These are phyloP conservation scores for Gastrolobium bilobum DNA, from an alignment of 306 rosid genomes.

Conservation along the genomic window DNA sequence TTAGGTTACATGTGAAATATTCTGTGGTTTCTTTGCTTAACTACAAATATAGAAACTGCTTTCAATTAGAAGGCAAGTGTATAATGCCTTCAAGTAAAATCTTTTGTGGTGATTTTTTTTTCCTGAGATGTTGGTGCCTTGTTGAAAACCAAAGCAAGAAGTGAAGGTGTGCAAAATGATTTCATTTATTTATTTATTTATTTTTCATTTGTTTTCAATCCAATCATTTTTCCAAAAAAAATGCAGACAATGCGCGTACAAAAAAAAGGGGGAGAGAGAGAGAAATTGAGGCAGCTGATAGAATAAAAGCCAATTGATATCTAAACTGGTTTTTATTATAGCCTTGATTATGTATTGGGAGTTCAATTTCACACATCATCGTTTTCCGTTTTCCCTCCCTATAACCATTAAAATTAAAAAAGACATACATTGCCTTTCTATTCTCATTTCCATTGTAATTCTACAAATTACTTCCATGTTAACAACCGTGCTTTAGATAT, in stretches of 20 bases:
- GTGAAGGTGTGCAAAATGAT: neutral
- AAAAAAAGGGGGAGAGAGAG: neutral
- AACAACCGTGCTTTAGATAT: neutral
- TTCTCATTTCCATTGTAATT: neutral
- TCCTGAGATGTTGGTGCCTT: no score
- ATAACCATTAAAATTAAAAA: neutral
- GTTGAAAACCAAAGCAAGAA: neutral
- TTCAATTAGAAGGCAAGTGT: neutral
- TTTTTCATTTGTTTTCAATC: neutral
- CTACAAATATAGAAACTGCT: constrained; percentile 21
- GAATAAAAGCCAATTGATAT: no score
- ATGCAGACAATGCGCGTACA: neutral
- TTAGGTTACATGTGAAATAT: constrained; percentile 40
- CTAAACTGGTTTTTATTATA: no score
- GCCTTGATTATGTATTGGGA: neutral
- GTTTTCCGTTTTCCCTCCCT: neutral
- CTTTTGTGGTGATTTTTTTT: neutral
- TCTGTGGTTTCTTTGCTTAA: constrained; percentile 42
- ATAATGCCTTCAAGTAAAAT: neutral
- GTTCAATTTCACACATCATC: neutral
- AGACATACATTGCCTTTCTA: neutral
- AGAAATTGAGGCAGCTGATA: neutral
- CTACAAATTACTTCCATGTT: neutral
- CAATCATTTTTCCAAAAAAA: neutral
- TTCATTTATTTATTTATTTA: no score